Percentiles rank a stretch among this genome's conserved stretches.
These are phyloP conservation scores for Monosporascus ibericus DNA, from an alignment of 2,329 filamentous ascomycete species.

Conservation along the genomic window DNA sequence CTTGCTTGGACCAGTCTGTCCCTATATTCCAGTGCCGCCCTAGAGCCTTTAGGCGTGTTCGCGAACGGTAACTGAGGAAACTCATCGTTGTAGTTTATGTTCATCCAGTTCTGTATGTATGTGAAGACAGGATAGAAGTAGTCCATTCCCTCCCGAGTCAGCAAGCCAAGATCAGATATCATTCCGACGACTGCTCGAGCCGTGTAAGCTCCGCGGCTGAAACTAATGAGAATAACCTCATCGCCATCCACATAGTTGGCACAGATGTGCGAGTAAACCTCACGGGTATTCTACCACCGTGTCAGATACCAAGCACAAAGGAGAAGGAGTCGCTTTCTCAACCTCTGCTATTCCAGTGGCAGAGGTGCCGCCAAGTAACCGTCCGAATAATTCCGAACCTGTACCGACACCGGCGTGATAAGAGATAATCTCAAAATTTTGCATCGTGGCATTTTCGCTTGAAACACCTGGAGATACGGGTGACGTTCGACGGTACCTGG, in stretches of 20 bases:
- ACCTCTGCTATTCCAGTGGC: constrained; percentile 49
- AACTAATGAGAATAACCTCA: constrained; percentile 50
- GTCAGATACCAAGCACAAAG: constrained; percentile 5
- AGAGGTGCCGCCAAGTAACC: constrained; percentile 48
- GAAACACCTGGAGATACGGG: constrained; percentile 52
- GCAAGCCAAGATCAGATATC: constrained; percentile 43
- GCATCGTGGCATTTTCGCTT: constrained; percentile 43
- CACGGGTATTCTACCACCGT: constrained; percentile 41
- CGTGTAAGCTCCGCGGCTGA: constrained; percentile 54
- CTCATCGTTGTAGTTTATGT: constrained; percentile 37
- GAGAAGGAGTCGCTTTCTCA: constrained; percentile 4
- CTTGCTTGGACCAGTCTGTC: constrained; percentile 35
- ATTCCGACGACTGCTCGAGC: constrained; percentile 50
- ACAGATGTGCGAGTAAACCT: constrained; percentile 57
- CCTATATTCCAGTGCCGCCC: constrained; percentile 37
- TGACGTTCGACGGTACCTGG: constrained; percentile 54
- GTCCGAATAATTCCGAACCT: constrained; percentile 41
- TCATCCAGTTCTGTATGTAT: constrained; percentile 49
- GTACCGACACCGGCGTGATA: constrained; percentile 58
- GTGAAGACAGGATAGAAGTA: constrained; percentile 51
- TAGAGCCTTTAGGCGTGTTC: constrained; percentile 40
- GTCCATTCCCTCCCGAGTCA: constrained; percentile 47
- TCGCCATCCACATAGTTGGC: constrained; percentile 55
- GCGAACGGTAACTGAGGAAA: constrained; percentile 42
- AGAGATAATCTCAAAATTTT: constrained; percentile 50